Percentiles rank a stretch among this genome's conserved stretches.
Evolutionary conservation across 768 basidiomycete species (phyloP).

Genomic region (Clitopilus hobsonii): DNA sequence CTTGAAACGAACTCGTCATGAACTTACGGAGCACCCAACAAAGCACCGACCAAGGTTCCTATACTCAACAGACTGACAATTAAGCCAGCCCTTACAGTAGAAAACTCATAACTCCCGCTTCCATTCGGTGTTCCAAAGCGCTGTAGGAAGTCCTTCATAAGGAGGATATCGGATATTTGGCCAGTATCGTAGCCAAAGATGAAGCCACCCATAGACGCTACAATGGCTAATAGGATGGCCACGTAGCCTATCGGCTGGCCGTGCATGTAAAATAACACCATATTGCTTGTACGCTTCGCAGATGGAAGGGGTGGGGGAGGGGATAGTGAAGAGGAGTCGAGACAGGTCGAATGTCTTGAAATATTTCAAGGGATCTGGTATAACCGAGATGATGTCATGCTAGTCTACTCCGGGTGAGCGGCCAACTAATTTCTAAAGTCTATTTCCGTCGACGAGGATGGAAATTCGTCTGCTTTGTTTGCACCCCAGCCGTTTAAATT

Average conservation of each 20-base stretch:
- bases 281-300: no score
- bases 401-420: no score
- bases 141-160: slow-evolving; percentile 64
- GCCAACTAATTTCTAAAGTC: no score
- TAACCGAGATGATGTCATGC: no score
- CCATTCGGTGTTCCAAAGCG: slow-evolving; percentile 46
- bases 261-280: slow-evolving; percentile 28
- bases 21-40: slow-evolving; percentile 57
- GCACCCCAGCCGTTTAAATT: no score
- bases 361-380: no score
- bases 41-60: slow-evolving; percentile 61
- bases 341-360: no score
- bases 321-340: slow-evolving; percentile 12
- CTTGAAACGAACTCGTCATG: not conserved
- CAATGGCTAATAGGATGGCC: slow-evolving; percentile 59
- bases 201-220: slow-evolving; percentile 71
- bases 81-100: slow-evolving; percentile 53
- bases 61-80: slow-evolving; percentile 71
- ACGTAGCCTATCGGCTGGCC: slow-evolving; percentile 59
- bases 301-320: not conserved
- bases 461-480: no score
- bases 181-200: slow-evolving; percentile 72
- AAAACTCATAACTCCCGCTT: slow-evolving; percentile 44
- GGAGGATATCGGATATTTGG: slow-evolving; percentile 71
- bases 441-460: no score